Percentiles rank a stretch among this genome's conserved stretches.
Conservation (phyloP, 306 rosid species). For the Erythrophleum fordii region DNA sequence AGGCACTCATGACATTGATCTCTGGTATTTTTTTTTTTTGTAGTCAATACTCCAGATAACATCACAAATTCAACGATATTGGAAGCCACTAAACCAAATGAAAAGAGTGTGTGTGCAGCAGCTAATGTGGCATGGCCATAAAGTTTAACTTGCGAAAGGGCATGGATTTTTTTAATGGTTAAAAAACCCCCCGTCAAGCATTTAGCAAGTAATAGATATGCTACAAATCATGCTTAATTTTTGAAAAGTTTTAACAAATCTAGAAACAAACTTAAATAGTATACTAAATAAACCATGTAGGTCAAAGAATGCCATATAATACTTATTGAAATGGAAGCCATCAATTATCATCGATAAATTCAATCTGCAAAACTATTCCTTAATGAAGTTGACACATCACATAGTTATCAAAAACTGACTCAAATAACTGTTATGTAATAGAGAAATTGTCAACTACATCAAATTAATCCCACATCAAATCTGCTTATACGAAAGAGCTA, state of each 20-base stretch:
- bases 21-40: constrained; percentile 43
- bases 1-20: background rate
- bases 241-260: background rate
- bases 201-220: background rate
- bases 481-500: background rate
- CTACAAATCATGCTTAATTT: background rate
- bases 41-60: constrained; percentile 68
- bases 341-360: background rate
- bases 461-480: background rate
- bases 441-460: background rate
- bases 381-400: background rate
- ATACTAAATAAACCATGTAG: background rate
- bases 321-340: background rate
- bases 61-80: constrained; percentile 62
- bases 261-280: background rate
- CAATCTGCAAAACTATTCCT: background rate
- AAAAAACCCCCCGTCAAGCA: constrained; percentile 2
- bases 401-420: background rate
- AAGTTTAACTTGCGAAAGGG: constrained; percentile 63
- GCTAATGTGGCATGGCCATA: constrained; percentile 95
- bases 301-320: background rate
- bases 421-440: background rate
- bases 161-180: background rate
- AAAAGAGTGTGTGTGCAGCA: constrained; percentile 61
- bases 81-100: constrained; percentile 51